Evolutionary conservation across 257 asterid genomes (phyloP), one percentile per base, ranked within the genome.

Genomic region (Cordia subcordata): DNA sequence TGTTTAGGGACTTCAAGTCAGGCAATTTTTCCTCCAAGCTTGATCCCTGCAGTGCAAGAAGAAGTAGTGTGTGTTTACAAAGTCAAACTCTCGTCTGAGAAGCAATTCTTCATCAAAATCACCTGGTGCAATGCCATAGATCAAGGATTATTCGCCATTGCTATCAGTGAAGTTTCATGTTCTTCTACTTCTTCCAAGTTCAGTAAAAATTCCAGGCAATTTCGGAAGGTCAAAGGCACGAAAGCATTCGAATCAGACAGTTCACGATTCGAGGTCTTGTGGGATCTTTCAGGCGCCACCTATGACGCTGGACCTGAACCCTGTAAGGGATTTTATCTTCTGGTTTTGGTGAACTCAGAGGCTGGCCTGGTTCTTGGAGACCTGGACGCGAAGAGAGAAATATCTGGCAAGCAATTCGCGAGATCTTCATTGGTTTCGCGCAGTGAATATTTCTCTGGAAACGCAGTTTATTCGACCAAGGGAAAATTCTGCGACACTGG

Each of bases 231-330:
- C 18, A 64, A 72, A 57, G 96, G 96, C 15, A 33, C 72, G 0
- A 76, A 71, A 65, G 1, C 39, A 10, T 73, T 74, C 66, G 79
- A 80, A 9, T 77, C 70, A 8, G 59, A 63, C 53, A 22, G 68
- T 21, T 67, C 68, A 64, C 71, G 14, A 42, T 32, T 82, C 12
- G 85, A 82, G 38, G 76, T 86, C 11, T 38, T 67, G 4, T 91
- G 98, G 98, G 98, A 88, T 81, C 79, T 88, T 8, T 73, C 77
- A 1, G 61, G 63, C 4, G 90, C 95, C 0, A 44, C 51, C 19
- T 91, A 75, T 33, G 79, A 54, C 0, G 10, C 71, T 5, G 88
- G 96, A 8, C 95, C 96, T 0, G 96, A 88, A 58, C 96, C 96
- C 5, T 45, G 73, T 21, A 20, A 57, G 14, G 81, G 87, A 0